Conservation (phyloP, 1,284 basidiomycete genomes). For the Coriolopsis trogii region DNA sequence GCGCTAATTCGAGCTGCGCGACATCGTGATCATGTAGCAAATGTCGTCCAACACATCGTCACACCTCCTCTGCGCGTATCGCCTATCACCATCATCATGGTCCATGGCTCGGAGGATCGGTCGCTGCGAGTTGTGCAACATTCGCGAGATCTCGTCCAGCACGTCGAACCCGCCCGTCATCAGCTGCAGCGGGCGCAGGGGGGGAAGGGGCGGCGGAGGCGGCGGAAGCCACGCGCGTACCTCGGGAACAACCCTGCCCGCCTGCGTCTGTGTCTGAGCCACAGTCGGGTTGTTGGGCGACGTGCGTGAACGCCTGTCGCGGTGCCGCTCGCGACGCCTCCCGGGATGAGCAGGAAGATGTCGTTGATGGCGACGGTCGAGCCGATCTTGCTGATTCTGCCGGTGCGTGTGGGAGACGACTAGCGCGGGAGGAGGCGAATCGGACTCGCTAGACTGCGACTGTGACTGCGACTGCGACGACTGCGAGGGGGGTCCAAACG, state of each 20-base stretch:
- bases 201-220: conserved; percentile 1
- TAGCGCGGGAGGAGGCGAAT: background rate
- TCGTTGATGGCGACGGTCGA: conserved; percentile 6
- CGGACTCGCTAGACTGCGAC: conserved; percentile 1
- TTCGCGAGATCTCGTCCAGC: conserved; percentile 16
- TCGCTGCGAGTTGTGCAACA: conserved; percentile 5
- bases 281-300: conserved; percentile 3
- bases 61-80: background rate
- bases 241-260: background rate
- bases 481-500: background rate
- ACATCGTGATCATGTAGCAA: conserved; percentile 1
- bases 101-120: conserved; percentile 3
- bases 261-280: background rate
- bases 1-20: no score
- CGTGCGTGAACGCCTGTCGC: conserved; percentile 7
- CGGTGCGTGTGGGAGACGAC: background rate
- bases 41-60: conserved; percentile 13
- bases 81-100: no score
- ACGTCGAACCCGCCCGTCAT: conserved; percentile 7
- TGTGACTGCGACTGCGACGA: background rate
- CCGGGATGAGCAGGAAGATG: background rate
- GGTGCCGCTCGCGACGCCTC: conserved; percentile 9
- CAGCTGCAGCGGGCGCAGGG: conserved; percentile 4
- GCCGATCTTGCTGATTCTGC: conserved; percentile 7
- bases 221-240: conserved; percentile 1